These are phyloP conservation scores for Xylaria sp. DNA, from an alignment of 2,329 filamentous ascomycete genomes.

Conservation along the genomic window DNA sequence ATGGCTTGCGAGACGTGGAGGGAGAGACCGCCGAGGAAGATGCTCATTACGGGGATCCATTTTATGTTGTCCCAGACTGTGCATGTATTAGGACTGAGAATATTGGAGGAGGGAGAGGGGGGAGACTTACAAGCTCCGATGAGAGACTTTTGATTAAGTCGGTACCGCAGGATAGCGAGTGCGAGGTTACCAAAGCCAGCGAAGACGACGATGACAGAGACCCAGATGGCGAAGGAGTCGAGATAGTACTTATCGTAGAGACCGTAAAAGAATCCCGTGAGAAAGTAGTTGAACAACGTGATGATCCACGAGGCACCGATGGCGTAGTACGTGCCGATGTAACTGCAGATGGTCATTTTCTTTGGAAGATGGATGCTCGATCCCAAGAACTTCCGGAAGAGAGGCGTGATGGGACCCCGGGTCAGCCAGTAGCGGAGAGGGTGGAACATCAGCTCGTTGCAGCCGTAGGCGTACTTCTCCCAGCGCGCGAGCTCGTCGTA, in stretches of 20 bases:
- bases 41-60: constrained; percentile 38
- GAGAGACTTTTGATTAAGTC: constrained; percentile 47
- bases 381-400: constrained; percentile 69
- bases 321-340: constrained; percentile 76
- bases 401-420: constrained; percentile 70
- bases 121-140: constrained; percentile 36
- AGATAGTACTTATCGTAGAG: constrained; percentile 57
- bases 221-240: constrained; percentile 43
- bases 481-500: constrained; percentile 80
- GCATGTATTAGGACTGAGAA: not conserved
- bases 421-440: constrained; percentile 68
- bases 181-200: constrained; percentile 35
- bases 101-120: not conserved
- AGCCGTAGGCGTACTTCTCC: constrained; percentile 84
- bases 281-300: constrained; percentile 68
- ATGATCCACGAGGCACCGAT: constrained; percentile 71
- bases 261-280: constrained; percentile 61
- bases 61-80: constrained; percentile 51
- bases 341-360: constrained; percentile 70
- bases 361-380: constrained; percentile 70
- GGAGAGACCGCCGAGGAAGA: constrained; percentile 41
- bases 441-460: constrained; percentile 76
- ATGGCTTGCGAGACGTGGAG: constrained; percentile 39
- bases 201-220: constrained; percentile 33
- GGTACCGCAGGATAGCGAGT: constrained; percentile 55